Base-by-base conservation (phyloP, 1,284 basidiomycete genomes). In the Mycena sp. region DNA sequence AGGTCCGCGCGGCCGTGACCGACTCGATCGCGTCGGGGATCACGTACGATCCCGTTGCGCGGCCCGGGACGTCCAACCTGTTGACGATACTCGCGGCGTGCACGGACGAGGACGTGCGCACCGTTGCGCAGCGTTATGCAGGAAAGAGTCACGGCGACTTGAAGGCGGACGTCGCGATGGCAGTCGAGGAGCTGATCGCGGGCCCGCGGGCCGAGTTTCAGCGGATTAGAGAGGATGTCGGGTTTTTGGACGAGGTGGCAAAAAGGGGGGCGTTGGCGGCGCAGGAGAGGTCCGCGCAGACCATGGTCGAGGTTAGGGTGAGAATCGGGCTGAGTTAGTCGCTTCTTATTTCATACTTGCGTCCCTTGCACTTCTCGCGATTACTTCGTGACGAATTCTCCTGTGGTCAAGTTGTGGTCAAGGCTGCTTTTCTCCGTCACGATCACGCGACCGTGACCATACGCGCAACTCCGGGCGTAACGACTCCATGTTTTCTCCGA, bases 31-130 rank as follows among this genome's bases (percentile, higher is more conserved):
- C 76, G 0, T 43, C 62, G 4, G 85, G 85, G 3, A 85, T 98
- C 40, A 87, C 89, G 0, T 98, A 90, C 71, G 94, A 98, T 71
- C 93, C 94, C 0, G 77, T 77, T 0, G 70, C 73, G 9, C 88
- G 96, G 23, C 94, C 95, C 0, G 96, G 95, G 1, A 87, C 94
- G 1, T 87, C 92, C 1, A 98, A 96, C 71, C 81, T 98, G 0
- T 79, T 98, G 2, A 82, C 83, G 1, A 95, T 98, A 64, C 85
- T 94, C 43, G 87, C 83, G 2, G 88, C 90, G 2, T 93, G 89
- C 65, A 84, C 83, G 1, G 82, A 83, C 21, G 81, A 83, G 52
- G 75, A 85, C 16, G 80, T 86, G 3, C 73, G 77, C 0, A 72
- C 77, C 0, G 79, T 90, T 17, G 86, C 87, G 0, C 69, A 67